A percentile compares a stretch with the other conserved stretches of the same genome.
Evolutionary conservation across 345 rosid genomes (phyloP).

Genomic region (Arabidopsis suecica): DNA sequence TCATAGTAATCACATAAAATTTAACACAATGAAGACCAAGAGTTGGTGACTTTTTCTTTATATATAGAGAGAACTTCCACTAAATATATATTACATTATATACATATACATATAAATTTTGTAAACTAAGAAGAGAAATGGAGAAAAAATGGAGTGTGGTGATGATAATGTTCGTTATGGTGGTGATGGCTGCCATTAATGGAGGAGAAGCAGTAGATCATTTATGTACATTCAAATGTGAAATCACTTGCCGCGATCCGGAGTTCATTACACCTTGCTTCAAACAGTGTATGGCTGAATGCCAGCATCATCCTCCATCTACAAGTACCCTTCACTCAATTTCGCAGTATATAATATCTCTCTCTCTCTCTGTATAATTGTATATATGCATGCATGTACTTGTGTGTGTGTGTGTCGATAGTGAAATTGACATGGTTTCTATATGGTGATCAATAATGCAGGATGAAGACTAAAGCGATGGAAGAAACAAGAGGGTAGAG

Average conservation of each 20-base stretch:
- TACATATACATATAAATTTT: not conserved
- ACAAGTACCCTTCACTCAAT: not conserved
- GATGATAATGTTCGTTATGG: slow-evolving; percentile 5
- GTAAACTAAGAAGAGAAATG: not conserved
- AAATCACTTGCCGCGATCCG: not conserved
- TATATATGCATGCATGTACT: not conserved
- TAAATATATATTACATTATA: not conserved
- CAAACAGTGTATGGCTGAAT: not conserved
- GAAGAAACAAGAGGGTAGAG: not conserved
- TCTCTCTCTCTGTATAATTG: not conserved
- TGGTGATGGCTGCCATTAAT: slow-evolving; percentile 1
- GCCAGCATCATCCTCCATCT: not conserved
- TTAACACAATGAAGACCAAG: not conserved
- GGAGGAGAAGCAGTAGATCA: slow-evolving; percentile 2
- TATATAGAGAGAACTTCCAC: slow-evolving; percentile 4
- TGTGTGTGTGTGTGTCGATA: not conserved
- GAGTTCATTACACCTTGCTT: slow-evolving; percentile 6
- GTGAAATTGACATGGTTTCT: not conserved
- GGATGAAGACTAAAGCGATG: slow-evolving; percentile 5
- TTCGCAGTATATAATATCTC: not conserved
- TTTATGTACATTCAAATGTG: slow-evolving; percentile 1
- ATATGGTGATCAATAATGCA: slow-evolving; percentile 6
- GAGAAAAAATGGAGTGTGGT: slow-evolving; percentile 6
- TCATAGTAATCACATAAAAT: not conserved
- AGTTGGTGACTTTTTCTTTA: slow-evolving; percentile 1